These are phyloP conservation scores for Phytophthora parvispora DNA, from an alignment of 352 stramenopile genomes.

Conservation along the genomic window DNA sequence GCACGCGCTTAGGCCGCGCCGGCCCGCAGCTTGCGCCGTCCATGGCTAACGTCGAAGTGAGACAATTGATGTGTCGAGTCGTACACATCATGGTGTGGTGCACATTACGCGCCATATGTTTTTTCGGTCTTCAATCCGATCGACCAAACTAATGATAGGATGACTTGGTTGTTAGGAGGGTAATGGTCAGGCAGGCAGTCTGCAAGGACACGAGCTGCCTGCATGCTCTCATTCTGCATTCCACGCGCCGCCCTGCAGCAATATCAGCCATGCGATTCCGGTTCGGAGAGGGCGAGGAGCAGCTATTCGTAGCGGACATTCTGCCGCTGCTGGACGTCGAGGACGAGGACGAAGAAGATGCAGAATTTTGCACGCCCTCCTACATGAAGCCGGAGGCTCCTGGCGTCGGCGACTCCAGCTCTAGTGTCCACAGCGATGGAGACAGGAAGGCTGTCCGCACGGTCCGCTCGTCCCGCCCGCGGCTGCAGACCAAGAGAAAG, in stretches of 20 bases:
- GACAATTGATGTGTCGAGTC: neutral
- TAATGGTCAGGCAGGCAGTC: no score
- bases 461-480: neutral
- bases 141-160: constrained; percentile 1
- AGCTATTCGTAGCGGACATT: constrained; percentile 23
- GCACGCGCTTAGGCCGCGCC: constrained; percentile 6
- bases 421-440: constrained; percentile 9
- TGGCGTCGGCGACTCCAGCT: neutral
- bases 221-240: constrained; percentile 13
- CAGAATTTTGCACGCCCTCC: neutral
- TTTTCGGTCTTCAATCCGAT: neutral
- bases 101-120: neutral
- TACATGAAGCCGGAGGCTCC: neutral
- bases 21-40: neutral
- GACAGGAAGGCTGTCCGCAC: neutral
- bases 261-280: constrained; percentile 23
- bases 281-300: constrained; percentile 23
- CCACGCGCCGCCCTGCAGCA: neutral
- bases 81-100: neutral
- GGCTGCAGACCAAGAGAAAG: constrained; percentile 3
- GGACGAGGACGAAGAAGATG: constrained; percentile 1
- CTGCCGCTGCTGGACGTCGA: constrained; percentile 19
- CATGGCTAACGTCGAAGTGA: neutral
- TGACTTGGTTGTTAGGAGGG: neutral
- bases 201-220: no score